phyloP scores from a whole-genome alignment of 2,329 filamentous ascomycete species.

The Aspergillus sergii region DNA sequence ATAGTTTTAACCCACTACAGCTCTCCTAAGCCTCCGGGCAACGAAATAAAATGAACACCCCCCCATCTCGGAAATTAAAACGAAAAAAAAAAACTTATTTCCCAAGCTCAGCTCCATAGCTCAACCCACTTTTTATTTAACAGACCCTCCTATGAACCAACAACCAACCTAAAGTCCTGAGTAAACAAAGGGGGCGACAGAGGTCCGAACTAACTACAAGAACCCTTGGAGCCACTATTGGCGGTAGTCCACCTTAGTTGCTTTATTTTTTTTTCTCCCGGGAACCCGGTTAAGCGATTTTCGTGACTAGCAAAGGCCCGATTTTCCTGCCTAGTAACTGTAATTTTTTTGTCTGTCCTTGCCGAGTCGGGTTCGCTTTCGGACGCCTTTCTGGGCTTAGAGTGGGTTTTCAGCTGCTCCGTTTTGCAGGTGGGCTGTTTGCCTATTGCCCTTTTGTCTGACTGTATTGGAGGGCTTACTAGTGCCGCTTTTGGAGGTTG shows the following conservation, averaged over 20 bases:
- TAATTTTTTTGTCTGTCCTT: background rate
- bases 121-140: background rate
- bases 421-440: background rate
- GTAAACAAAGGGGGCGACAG: background rate
- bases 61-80: conserved; percentile 4
- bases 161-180: background rate
- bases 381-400: background rate
- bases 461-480: no score
- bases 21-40: background rate
- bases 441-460: background rate
- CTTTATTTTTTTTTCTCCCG: background rate
- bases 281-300: background rate
- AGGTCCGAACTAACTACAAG: background rate
- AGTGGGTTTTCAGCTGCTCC: no score
- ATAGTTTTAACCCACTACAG: background rate
- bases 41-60: background rate
- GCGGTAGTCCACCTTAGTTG: background rate
- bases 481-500: no score
- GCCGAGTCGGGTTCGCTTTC: background rate
- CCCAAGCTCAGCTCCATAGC: background rate
- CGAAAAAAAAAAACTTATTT: background rate
- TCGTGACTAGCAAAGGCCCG: no score
- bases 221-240: background rate
- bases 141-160: background rate
- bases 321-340: no score